phyloP scores from a whole-genome alignment of 2,329 filamentous ascomycete species.

The Botrytis porri region DNA sequence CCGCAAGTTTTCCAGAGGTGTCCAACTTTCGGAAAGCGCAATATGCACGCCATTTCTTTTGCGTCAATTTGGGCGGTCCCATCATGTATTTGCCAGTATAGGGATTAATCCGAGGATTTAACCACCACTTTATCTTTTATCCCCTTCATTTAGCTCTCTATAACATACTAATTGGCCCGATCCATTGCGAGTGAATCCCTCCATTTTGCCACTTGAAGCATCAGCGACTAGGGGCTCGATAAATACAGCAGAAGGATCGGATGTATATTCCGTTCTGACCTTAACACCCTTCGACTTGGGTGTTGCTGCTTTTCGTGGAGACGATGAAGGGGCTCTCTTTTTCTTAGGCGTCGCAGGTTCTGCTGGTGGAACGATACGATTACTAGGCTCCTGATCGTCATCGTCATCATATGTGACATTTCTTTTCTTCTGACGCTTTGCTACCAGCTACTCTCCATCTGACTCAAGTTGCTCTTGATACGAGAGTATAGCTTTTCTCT shows the following conservation, averaged over 20 bases:
- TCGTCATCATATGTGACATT: neutral
- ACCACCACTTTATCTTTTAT: neutral
- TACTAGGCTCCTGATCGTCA: neutral
- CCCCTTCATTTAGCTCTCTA: neutral
- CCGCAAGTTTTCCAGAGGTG: neutral
- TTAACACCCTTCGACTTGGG: neutral
- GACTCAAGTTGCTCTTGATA: too few relatives aligned
- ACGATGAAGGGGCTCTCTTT: neutral
- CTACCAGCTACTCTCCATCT: too few relatives aligned
- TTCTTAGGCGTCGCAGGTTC: neutral
- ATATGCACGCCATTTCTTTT: slow-evolving; percentile 3
- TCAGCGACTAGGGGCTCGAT: neutral
- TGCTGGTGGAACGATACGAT: neutral
- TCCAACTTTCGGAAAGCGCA: neutral
- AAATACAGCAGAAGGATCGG: neutral
- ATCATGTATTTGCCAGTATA: neutral
- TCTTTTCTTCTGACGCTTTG: neutral
- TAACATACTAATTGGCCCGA: neutral
- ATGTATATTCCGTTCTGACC: neutral
- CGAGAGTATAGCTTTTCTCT: too few relatives aligned
- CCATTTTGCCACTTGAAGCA: neutral
- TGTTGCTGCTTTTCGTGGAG: neutral
- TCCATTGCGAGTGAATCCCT: neutral
- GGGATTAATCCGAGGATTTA: neutral
- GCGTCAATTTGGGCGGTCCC: neutral